Evolutionary conservation across 225 moss, liverwort and hornwort genomes (phyloP), one percentile per base, ranked within the genome.

Genomic region (Physcomitrium patens): DNA sequence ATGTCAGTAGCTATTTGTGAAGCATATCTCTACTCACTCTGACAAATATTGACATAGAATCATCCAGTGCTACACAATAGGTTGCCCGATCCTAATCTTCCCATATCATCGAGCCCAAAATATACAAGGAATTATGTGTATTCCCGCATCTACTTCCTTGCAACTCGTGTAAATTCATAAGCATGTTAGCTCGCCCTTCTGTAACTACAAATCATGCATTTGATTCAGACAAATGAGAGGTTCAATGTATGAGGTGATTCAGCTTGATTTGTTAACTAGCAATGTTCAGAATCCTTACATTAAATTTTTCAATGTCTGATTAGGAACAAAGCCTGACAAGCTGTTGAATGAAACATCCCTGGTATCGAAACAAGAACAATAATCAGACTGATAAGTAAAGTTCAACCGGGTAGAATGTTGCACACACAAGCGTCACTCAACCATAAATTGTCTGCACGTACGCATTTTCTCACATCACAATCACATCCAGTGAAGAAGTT

Each of bases 331-430:
- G 42, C 89, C 89, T 18, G 76, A 78, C 68, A 92, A 81, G 56
- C 86, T 88, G 84, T 92, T 90, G 69, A 49, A 56, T 11, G 87
- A 88, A 15, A 92, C 76, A 74, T 87, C 87, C 63, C 87, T 89
- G 83, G 43, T 31, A 77, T 17, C 43, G 28, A 51, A 68, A 41
- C 60, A 48, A 60, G 31, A 46, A 45, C 45, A 57, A n/a, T 13
- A 6, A 56, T 57, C 57, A 75, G 12, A 51, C 46, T 67, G 14
- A 22, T 1, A 14, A 13, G 8, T 47, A 44, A 22, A 12, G 49
- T 56, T 46, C 46, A 55, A 18, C 10, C 7, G 19, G 45, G 5
- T 6, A 47, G 10, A 52, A 24, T 24, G 52, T 53, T 54, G 16
- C 54, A 55, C 7, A 65, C 61, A 28, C 31, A 27, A 47, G 41